Evolutionary conservation across 2,329 filamentous ascomycete species (phyloP), one percentile per base, ranked within the genome.

Genomic region (Westerdykella ornata): DNA sequence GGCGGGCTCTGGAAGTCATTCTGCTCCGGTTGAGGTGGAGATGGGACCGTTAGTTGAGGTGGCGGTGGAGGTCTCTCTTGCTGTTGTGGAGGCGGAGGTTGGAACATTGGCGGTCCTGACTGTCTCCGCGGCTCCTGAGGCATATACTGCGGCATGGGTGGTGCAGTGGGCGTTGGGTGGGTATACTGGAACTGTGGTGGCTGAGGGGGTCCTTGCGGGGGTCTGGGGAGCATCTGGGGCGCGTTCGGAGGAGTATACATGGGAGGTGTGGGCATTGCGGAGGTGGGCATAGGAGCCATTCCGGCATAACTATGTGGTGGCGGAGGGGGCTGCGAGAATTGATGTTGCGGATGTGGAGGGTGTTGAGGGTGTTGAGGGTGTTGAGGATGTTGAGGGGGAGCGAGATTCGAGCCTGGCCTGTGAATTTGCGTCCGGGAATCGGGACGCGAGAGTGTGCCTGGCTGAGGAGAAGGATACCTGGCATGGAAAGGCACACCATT

Each of bases 401-500:
- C 78, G 53, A 94, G 79, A 59, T 82, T 84, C 11, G 85, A 84
- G 51, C 82, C 85, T 53, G 83, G 76, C 35, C 86, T 80, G 52
- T 85, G 82, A 51, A 85, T 75, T 53, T 88, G 84, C 6, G 88
- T 88, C 53, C 89, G 77, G 6, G 89, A 96, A 5, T 80, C 79
- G 2, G 87, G 86, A 37, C 86, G 77, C 17, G 88, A 94, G 42
- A 79, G 76, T 54, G 78, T 77, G 48, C 81, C 79, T 4, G 87
- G 85, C 59, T 94, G 85, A 13, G 89, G 89, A 5, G 89, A 94
- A 46, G 85, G 82, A 41, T 84, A 82, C 48, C 88, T 80, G 44
- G 79, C 77, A 48, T 80, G 78, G 54, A 83, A 88, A 17, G 78
- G 76, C 49, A 83, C 76, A 48, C 83, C 83, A 57, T 87, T 89